Conservation (phyloP, 139 green algal species). For the Chlorella vulgaris region DNA sequence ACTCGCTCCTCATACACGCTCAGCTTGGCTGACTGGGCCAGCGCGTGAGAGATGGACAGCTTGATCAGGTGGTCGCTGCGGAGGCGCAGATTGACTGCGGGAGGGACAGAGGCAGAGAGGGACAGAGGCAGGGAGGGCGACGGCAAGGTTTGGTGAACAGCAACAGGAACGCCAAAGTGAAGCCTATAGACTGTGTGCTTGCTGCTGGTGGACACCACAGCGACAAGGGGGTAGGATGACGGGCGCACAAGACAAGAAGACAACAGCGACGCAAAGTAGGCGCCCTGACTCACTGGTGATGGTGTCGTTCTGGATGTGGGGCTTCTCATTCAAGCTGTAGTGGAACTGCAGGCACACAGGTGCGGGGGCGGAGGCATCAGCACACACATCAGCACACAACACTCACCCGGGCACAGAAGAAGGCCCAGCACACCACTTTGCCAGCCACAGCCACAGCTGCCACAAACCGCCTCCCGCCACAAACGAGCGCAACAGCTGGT, state of each 20-base stretch:
- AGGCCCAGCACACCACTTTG: too few relatives aligned
- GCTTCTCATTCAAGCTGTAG: constrained; percentile 63
- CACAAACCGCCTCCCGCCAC: too few relatives aligned
- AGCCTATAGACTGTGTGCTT: too few relatives aligned
- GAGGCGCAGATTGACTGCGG: constrained; percentile 44
- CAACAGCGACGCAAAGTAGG: too few relatives aligned
- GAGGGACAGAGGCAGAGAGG: not conserved
- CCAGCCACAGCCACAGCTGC: too few relatives aligned
- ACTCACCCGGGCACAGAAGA: too few relatives aligned
- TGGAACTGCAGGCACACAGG: constrained; percentile 47
- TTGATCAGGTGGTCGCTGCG: constrained; percentile 65
- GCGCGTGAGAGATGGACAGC: constrained; percentile 59
- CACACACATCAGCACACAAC: too few relatives aligned
- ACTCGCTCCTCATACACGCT: constrained; percentile 85
- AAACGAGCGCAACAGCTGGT: constrained; percentile 43
- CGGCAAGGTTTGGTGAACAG: too few relatives aligned
- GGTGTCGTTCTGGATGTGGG: constrained; percentile 85
- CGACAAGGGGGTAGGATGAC: too few relatives aligned
- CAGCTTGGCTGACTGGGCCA: constrained; percentile 78
- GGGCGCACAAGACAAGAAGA: too few relatives aligned
- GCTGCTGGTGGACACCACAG: too few relatives aligned
- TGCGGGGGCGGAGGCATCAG: not conserved
- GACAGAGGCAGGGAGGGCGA: not conserved
- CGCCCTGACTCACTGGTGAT: constrained; percentile 71
- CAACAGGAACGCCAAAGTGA: too few relatives aligned